Evolutionary conservation across 2,329 filamentous ascomycete genomes (phyloP).

Genomic region (Aspergillus tamarii): DNA sequence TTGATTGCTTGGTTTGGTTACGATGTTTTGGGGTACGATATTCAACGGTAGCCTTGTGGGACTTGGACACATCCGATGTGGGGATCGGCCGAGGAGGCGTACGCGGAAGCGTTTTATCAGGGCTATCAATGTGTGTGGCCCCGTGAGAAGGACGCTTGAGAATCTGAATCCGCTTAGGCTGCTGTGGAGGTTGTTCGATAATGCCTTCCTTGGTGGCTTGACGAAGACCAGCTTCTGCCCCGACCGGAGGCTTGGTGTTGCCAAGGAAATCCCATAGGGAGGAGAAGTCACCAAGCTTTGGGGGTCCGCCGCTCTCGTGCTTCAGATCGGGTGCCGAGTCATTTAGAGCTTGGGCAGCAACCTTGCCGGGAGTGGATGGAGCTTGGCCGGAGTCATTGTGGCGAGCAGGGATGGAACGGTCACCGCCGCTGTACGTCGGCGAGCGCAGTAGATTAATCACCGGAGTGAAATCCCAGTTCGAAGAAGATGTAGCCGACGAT

Average conservation of each 20-base stretch:
- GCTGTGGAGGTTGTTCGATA: conserved; percentile 10
- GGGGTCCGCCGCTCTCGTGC: conserved; percentile 13
- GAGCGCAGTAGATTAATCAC: conserved; percentile 49
- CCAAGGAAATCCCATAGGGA: conserved; percentile 46
- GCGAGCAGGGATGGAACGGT: conserved; percentile 14
- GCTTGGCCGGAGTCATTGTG: conserved; percentile 15
- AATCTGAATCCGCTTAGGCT: conserved; percentile 20
- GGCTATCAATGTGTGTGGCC: not conserved
- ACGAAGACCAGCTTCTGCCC: conserved; percentile 8
- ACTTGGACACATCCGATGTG: conserved; percentile 1
- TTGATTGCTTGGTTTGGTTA: conserved; percentile 6
- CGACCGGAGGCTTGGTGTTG: conserved; percentile 19
- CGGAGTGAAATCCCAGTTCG: conserved; percentile 50
- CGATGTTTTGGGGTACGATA: conserved; percentile 10
- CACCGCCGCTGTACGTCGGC: conserved; percentile 26
- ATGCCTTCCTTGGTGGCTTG: not conserved
- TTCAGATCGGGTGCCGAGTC: not conserved
- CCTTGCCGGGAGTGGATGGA: conserved; percentile 2
- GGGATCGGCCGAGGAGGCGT: conserved; percentile 14
- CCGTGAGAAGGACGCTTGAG: conserved; percentile 22
- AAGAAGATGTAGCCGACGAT: conserved; percentile 27
- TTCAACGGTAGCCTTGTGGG: conserved; percentile 7
- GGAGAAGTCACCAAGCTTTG: conserved; percentile 48
- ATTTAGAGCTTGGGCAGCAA: not conserved
- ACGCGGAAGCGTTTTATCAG: not conserved